Evolutionary conservation across 805 yeast genomes (phyloP), one percentile per base, ranked within the genome.

Genomic region (Cyberlindnera petersonii): DNA sequence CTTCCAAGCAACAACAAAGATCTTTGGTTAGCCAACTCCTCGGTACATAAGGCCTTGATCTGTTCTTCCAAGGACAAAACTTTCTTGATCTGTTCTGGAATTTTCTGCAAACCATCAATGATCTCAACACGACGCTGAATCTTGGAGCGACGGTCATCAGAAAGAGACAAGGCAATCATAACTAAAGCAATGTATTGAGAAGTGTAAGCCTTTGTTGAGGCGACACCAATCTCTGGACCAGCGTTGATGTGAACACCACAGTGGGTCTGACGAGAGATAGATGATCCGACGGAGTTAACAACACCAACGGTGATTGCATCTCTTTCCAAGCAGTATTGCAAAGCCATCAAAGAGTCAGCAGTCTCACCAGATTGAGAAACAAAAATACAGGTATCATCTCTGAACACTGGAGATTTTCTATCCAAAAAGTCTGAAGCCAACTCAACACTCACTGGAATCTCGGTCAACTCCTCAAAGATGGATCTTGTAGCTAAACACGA

Each of bases 221-320:
- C 99, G 52, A 93, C 99, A 65, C 98, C 98, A 49, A 93, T 93
- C 68, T 93, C 99, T 32, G 98, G 98, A 50, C 99, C 99, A 34
- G 98, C 98, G 61, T 93, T 93, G 62, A 93, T 89, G 64, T 93
- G 99, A 41, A 93, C 96, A 77, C 99, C 99, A 72, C 98, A 93
- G 66, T 89, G 95, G 17, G 99, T 93, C 59, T 80, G 88, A 68
- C 99, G 82, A 6, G 98, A 91, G 64, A 93, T 87, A 29, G 93
- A 79, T 5, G 98, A 93, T 58, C 99, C 99, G 30, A 93, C 99
- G 51, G 89, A 77, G 72, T 93, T 93, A 47, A 93, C 98, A 58
- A 93, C 86, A 68, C 99, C 99, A 42, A 93, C 93, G 21, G 96
- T 88, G 50, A 94, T 73, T 24, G 98, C 97, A 53, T 98, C 98